Base-by-base conservation (phyloP, 768 basidiomycete species). In the Lyophyllum shimeji region DNA sequence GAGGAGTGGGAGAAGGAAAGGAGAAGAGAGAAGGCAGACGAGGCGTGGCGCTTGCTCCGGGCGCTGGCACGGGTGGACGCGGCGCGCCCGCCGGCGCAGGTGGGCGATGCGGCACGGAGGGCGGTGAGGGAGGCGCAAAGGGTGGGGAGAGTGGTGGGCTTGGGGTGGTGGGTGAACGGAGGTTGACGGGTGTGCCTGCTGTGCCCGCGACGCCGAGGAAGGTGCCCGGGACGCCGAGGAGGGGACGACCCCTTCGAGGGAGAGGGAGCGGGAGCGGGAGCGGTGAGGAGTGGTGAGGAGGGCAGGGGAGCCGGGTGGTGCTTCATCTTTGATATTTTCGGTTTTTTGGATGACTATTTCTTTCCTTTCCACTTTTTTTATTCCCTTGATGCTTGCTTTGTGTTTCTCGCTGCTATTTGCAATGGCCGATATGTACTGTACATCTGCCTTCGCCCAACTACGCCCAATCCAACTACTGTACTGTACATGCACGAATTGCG, bases 111-210 rank as follows among this genome's bases (percentile, higher is more conserved):
- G 21, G 90, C 83, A 34, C 73, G 87, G 65, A 72, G 83, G 34
- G 90, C 89, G 15, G 83, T 80, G 53, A 75, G 86, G 59, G 87
- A 90, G 71, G 86, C 87, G 33, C 84, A 88, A 65, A 74, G 89
- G 44, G 84, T 77, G 77, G 79, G 40, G 85, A 82, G 64, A 79
- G 76, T 51, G 83, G 80, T 51, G 83, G 80, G 33, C 74, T 69
- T 9, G 74, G 68, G 11, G 77, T 75, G 12, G 73, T 77, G 33
- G 76, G 76, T n/a, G 86, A 85, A 63, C 71, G 85, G 64, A 71
- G 79, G 63, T 64, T 85, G 65, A 83, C 85, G 13, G 77, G 76
- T 58, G 73, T 83, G 23, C 82, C 84, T 50, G 53, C 27, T 24
- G 51, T 52, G 8, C 23, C 29, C 5, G 29, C 57, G 42, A 89